Evolutionary conservation across 2,329 filamentous ascomycete species (phyloP).

Genomic region (Aspergillus amoenus): DNA sequence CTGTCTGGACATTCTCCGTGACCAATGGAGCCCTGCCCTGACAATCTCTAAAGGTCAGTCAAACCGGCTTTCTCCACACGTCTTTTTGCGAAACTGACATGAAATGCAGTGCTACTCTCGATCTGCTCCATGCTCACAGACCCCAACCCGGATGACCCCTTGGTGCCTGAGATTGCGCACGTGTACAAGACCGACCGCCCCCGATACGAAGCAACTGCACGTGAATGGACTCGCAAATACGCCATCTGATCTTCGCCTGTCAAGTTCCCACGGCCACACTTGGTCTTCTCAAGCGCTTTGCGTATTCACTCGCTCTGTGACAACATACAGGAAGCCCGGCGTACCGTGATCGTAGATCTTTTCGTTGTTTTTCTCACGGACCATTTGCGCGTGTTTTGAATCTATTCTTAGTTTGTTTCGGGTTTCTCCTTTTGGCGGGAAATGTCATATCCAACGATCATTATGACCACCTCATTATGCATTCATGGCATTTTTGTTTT

Average conservation of each 20-base stretch:
- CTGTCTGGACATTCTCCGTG: slow-evolving; percentile 95
- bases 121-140: slow-evolving; percentile 99
- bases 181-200: slow-evolving; percentile 99
- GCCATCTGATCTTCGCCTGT: slow-evolving; percentile 67
- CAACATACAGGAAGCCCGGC: slow-evolving; percentile 39
- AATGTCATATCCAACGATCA: slow-evolving; percentile 39
- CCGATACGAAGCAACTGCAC: slow-evolving; percentile 91
- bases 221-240: slow-evolving; percentile 99
- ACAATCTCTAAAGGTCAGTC: slow-evolving; percentile 95
- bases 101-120: slow-evolving; percentile 75
- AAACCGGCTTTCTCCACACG: background rate
- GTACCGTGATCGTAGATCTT: slow-evolving; percentile 41
- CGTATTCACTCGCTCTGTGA: slow-evolving; percentile 31
- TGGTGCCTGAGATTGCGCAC: slow-evolving; percentile 98
- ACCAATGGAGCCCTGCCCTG: slow-evolving; percentile 98
- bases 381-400: slow-evolving; percentile 23
- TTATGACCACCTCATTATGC: slow-evolving; percentile 38
- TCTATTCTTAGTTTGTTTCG: slow-evolving; percentile 21
- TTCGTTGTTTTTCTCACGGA: slow-evolving; percentile 25
- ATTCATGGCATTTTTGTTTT: slow-evolving; percentile 39
- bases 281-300: slow-evolving; percentile 27
- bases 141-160: slow-evolving; percentile 97
- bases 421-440: slow-evolving; percentile 28
- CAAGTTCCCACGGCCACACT: slow-evolving; percentile 23
- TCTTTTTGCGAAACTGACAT: slow-evolving; percentile 9